These are phyloP conservation scores for Biscogniauxia sp. DNA, from an alignment of 2,329 filamentous ascomycete species.

Conservation along the genomic window DNA sequence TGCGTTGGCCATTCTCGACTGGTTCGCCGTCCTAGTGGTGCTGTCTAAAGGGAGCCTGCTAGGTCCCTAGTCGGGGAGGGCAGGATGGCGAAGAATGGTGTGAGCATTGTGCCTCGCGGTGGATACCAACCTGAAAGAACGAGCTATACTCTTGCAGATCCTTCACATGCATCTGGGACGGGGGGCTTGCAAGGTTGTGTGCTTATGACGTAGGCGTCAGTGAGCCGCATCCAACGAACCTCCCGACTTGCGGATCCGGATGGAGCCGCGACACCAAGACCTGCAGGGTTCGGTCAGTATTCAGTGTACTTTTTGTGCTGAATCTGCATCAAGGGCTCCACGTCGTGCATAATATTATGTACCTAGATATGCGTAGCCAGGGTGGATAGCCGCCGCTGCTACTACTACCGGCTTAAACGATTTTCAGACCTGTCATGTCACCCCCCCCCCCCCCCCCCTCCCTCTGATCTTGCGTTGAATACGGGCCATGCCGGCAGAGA, in stretches of 20 bases:
- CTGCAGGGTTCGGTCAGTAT: conserved; percentile 1
- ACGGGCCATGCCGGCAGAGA: background rate
- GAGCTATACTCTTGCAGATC: background rate
- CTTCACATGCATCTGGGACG: background rate
- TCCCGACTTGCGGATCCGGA: background rate
- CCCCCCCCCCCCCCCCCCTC: background rate
- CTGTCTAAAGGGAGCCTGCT: background rate
- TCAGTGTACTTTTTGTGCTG: background rate
- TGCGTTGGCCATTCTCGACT: background rate
- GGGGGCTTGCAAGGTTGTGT: background rate
- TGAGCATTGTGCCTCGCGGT: background rate
- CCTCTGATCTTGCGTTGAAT: background rate
- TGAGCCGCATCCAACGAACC: conserved; percentile 5
- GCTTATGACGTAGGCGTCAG: background rate
- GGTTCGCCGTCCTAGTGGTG: background rate
- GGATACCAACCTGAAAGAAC: background rate
- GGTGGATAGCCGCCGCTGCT: background rate
- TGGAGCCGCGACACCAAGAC: conserved; percentile 1
- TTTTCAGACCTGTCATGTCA: background rate
- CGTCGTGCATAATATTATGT: background rate
- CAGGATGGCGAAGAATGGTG: background rate
- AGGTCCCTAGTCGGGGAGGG: background rate
- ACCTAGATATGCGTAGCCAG: background rate
- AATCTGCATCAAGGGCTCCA: background rate
- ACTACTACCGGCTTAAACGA: background rate